Percentiles rank a stretch among this genome's conserved stretches.
Evolutionary conservation across 2,329 filamentous ascomycete species (phyloP).

Genomic region (Pseudogymnoascus sp.): DNA sequence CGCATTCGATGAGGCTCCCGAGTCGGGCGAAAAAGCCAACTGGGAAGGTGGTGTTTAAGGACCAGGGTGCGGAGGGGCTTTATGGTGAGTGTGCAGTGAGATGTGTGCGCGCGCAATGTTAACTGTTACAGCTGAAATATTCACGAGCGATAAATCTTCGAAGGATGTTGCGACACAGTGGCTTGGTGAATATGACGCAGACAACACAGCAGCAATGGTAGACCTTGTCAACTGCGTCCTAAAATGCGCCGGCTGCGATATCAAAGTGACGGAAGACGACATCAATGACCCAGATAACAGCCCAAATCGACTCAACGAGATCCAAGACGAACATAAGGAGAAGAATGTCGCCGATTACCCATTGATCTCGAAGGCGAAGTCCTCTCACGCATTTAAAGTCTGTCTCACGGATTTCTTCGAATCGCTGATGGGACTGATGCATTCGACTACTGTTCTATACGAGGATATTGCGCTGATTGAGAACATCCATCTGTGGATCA

Average conservation of each 20-base stretch:
- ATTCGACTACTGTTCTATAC: constrained; percentile 77
- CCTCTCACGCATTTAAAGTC: constrained; percentile 69
- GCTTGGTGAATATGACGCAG: constrained; percentile 49
- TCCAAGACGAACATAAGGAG: constrained; percentile 83
- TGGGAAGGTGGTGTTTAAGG: constrained; percentile 40
- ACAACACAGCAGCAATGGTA: constrained; percentile 48
- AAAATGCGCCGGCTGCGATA: constrained; percentile 70
- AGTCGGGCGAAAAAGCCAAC: constrained; percentile 26
- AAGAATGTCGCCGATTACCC: constrained; percentile 86
- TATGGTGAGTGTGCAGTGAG: constrained; percentile 21
- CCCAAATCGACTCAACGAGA: constrained; percentile 66
- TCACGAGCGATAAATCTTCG: constrained; percentile 49
- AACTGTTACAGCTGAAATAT: constrained; percentile 49
- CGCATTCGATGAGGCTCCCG: constrained; percentile 39
- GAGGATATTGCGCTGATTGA: constrained; percentile 71
- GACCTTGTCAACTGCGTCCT: constrained; percentile 62
- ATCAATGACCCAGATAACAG: constrained; percentile 86
- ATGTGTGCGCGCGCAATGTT: constrained; percentile 18
- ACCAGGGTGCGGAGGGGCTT: constrained; percentile 21
- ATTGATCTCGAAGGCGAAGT: constrained; percentile 73
- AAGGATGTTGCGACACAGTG: constrained; percentile 54
- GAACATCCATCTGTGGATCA: constrained; percentile 84
- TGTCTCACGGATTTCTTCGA: constrained; percentile 73
- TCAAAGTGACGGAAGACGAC: constrained; percentile 72
- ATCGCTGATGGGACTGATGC: constrained; percentile 67